These are phyloP conservation scores for Aphanomyces stellatus DNA, from an alignment of 352 stramenopile species.

Conservation along the genomic window DNA sequence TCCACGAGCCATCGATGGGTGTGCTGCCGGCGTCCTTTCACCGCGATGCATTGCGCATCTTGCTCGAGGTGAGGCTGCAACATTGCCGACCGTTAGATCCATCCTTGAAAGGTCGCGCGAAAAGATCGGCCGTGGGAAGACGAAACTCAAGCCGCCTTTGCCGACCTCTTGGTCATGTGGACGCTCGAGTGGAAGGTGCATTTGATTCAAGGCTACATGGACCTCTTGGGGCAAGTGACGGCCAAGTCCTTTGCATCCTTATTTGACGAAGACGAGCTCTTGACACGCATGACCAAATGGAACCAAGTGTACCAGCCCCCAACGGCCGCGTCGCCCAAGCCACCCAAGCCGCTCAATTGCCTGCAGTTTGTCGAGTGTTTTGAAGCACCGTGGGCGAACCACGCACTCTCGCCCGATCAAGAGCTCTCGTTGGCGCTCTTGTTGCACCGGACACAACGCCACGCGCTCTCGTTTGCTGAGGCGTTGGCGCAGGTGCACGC, in stretches of 20 bases:
- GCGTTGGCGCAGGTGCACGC: constrained; percentile 45
- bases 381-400: constrained; percentile 64
- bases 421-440: constrained; percentile 41
- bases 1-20: constrained; percentile 54
- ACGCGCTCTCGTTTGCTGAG: constrained; percentile 32
- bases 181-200: constrained; percentile 43
- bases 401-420: constrained; percentile 39
- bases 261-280: constrained; percentile 1
- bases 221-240: neutral
- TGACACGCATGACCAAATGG: constrained; percentile 8
- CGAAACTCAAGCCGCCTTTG: neutral
- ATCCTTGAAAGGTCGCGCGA: neutral
- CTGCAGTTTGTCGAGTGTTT: constrained; percentile 77
- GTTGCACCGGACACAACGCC: constrained; percentile 38
- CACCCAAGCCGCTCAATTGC: constrained; percentile 35
- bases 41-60: constrained; percentile 45
- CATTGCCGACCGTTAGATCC: neutral
- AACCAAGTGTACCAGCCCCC: neutral
- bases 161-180: neutral
- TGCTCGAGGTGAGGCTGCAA: constrained; percentile 39
- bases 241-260: neutral
- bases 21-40: constrained; percentile 48
- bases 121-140: neutral
- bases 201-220: constrained; percentile 22
- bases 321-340: neutral